Evolutionary conservation across 208 protist species (phyloP), one percentile per base, ranked within the genome.

Genomic region (Phytomonas sp.): DNA sequence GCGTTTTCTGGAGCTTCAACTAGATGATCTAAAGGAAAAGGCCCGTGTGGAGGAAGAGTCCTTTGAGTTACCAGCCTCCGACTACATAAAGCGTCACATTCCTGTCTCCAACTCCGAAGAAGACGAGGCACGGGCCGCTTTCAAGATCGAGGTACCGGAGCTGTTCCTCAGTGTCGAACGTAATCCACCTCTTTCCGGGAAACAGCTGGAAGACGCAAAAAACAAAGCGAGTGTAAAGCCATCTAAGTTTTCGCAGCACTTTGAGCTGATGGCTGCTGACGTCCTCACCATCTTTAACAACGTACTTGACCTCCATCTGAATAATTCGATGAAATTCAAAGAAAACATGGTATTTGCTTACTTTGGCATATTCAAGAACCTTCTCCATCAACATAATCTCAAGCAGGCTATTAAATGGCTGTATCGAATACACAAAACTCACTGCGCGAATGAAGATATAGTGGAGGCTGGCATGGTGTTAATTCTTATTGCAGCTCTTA

Each of bases 381-480:
- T 96, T 63, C 71, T 94, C 36, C 84, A 80, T 1, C 87, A 92
- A 67, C 91, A 92, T 65, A 82, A 87, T 5, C 75, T 94, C 29
- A 87, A 84, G 72, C 88, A 94, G 73, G 80, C 79, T 26, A 62
- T 93, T 42, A 89, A 85, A 77, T 96, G 91, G 89, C 82, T 94
- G 29, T 86, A 89, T 72, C 84, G 88, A 14, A 79, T 96, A 56
- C 82, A 94, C 67, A 87, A 93, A 32, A 77, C 80, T 2, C 88
- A 94, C 81, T 92, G 87, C 74, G 73, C 72, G 4, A 92, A 92
- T 71, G 65, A 78, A 60, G 86, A 94, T 70, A 62, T 83, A 59
- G 69, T 80, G 30, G 91, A 96, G 78, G 91, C 91, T 8, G 89
- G 87, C 49, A 89, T 93, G 79, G 86, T 93, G 72, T 68, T 93